phyloP scores from a whole-genome alignment of 352 stramenopile species.

The Phytopythium kandeliae region DNA sequence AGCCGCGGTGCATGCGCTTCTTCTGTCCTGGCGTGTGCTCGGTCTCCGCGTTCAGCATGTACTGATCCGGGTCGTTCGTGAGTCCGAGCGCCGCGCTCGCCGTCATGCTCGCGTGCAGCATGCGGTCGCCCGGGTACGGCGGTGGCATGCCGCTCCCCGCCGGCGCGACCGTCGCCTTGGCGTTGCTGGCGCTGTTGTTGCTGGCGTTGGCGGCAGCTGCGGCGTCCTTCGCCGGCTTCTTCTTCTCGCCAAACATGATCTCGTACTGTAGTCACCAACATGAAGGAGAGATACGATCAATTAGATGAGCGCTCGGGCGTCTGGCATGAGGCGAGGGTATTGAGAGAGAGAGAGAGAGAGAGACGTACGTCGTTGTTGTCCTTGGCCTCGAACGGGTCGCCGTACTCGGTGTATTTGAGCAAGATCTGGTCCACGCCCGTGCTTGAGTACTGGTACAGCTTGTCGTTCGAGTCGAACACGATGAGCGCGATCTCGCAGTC shows the following conservation, averaged over 20 bases:
- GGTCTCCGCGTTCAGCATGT: slow-evolving; percentile 38
- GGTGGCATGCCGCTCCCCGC: slow-evolving; percentile 28
- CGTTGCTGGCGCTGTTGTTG: slow-evolving; percentile 1
- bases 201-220: slow-evolving; percentile 6
- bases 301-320: no score
- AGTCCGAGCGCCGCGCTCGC: slow-evolving; percentile 33
- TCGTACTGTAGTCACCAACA: no score
- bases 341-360: no score
- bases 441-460: slow-evolving; percentile 83
- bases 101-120: slow-evolving; percentile 15
- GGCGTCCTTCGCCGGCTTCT: slow-evolving; percentile 52
- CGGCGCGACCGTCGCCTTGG: slow-evolving; percentile 16
- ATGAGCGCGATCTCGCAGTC: slow-evolving; percentile 85
- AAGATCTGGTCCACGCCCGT: slow-evolving; percentile 79
- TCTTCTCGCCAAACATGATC: slow-evolving; percentile 81
- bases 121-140: slow-evolving; percentile 13
- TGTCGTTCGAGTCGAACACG: slow-evolving; percentile 85
- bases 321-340: no score
- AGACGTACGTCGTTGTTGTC: slow-evolving; percentile 80
- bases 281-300: no score
- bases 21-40: slow-evolving; percentile 32
- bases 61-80: slow-evolving; percentile 65
- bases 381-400: slow-evolving; percentile 77
- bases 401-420: slow-evolving; percentile 85
- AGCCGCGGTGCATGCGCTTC: slow-evolving; percentile 68